A percentile compares a stretch with the other conserved stretches of the same genome.
These are phyloP conservation scores for Stephanodiscus minutulus DNA, from an alignment of 108 stramenopile genomes.

Conservation along the genomic window DNA sequence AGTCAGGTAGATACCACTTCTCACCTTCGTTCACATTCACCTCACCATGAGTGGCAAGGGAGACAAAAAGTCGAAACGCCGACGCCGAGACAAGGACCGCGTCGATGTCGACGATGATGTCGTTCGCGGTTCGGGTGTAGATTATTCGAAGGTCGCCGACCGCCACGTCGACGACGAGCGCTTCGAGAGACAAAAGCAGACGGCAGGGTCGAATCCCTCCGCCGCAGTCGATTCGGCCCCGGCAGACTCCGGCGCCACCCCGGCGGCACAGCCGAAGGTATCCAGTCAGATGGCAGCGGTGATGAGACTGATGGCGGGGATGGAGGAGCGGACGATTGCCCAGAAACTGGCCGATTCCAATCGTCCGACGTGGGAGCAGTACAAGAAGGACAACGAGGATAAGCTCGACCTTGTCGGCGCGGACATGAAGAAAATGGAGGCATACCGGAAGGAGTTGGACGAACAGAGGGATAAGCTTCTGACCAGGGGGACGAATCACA, in stretches of 20 bases:
- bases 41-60: constrained; percentile 19
- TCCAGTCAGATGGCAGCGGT: constrained; percentile 96
- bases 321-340: constrained; percentile 89
- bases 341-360: constrained; percentile 95
- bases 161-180: constrained; percentile 60
- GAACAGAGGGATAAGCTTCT: constrained; percentile 79
- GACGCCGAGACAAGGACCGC: constrained; percentile 28
- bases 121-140: constrained; percentile 46
- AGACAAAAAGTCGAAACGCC: constrained; percentile 32
- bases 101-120: constrained; percentile 17
- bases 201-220: constrained; percentile 9
- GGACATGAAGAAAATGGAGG: constrained; percentile 93
- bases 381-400: constrained; percentile 96
- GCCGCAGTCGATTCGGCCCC: neutral
- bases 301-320: constrained; percentile 88
- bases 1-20: no score
- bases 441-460: constrained; percentile 91
- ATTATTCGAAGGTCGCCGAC: constrained; percentile 55
- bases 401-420: constrained; percentile 86
- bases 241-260: constrained; percentile 15
- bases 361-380: constrained; percentile 97
- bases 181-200: constrained; percentile 45
- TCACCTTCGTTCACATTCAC: neutral
- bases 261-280: constrained; percentile 32
- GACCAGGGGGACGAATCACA: constrained; percentile 69